phyloP scores from a whole-genome alignment of 1,284 basidiomycete species.

The Xerocomus amazonicus region DNA sequence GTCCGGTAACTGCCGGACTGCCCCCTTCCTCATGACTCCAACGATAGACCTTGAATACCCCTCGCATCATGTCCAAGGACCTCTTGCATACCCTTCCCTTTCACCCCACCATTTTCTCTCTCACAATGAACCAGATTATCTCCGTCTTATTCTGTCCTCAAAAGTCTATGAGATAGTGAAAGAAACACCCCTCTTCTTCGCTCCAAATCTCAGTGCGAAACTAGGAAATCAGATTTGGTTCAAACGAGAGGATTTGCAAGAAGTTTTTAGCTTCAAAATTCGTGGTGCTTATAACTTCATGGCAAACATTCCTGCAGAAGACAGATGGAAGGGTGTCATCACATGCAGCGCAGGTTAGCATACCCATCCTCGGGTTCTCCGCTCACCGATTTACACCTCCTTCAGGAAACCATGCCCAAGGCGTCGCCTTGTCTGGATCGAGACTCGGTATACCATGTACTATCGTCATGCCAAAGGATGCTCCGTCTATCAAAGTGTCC shows the following conservation, averaged over 20 bases:
- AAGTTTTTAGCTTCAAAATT: constrained; percentile 99
- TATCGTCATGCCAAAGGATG: constrained; percentile 97
- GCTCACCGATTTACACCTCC: neutral
- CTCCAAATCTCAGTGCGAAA: constrained; percentile 81
- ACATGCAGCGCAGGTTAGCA: constrained; percentile 96
- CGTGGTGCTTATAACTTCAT: constrained; percentile 99
- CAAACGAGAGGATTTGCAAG: constrained; percentile 93
- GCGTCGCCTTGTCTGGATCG: constrained; percentile 90
- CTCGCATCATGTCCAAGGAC: constrained; percentile 60
- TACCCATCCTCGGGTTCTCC: constrained; percentile 37
- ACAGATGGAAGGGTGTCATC: constrained; percentile 96
- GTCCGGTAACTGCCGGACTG: constrained; percentile 23
- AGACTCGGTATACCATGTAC: constrained; percentile 90
- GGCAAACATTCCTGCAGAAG: constrained; percentile 84
- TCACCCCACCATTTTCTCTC: constrained; percentile 63
- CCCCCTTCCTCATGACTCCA: constrained; percentile 38
- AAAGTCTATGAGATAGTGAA: constrained; percentile 94
- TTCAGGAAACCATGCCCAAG: constrained; percentile 96
- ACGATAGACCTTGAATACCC: constrained; percentile 60
- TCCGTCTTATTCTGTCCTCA: constrained; percentile 87
- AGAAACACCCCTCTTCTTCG: constrained; percentile 88
- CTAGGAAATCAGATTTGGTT: constrained; percentile 94
- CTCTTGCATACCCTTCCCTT: constrained; percentile 64
- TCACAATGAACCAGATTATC: constrained; percentile 84
- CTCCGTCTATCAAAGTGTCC: constrained; percentile 93